phyloP scores from a whole-genome alignment of 768 basidiomycete genomes.

The Goffeauzyma gilvescens region DNA sequence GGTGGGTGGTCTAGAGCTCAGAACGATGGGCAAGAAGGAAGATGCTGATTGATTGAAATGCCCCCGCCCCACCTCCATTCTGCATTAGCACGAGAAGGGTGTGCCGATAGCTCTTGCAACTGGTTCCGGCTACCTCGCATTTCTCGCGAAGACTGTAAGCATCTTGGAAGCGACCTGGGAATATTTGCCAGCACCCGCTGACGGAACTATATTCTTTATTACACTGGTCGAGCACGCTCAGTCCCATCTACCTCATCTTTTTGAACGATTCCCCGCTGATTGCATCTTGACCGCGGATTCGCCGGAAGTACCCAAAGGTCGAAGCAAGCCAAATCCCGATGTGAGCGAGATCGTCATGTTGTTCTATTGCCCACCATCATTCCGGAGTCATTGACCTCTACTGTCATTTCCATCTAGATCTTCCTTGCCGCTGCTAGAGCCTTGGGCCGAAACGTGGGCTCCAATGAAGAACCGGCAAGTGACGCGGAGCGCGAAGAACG shows the following conservation, averaged over 20 bases:
- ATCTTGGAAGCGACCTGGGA: no score
- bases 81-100: constrained; percentile 24
- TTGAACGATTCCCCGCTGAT: constrained; percentile 22
- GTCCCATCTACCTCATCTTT: constrained; percentile 28
- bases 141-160: constrained; percentile 24
- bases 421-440: constrained; percentile 29
- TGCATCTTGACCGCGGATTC: constrained; percentile 28
- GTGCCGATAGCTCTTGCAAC: constrained; percentile 29
- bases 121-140: constrained; percentile 18
- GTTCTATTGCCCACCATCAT: not conserved
- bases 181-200: not conserved
- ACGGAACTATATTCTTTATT: not conserved
- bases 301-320: constrained; percentile 21
- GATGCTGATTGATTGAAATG: not conserved
- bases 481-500: constrained; percentile 19
- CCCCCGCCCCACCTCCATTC: not conserved
- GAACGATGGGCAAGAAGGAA: no score
- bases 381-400: not conserved
- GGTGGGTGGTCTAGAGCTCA: constrained; percentile 13
- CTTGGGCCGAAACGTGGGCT: constrained; percentile 24
- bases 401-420: constrained; percentile 8
- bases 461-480: constrained; percentile 16
- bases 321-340: constrained; percentile 29
- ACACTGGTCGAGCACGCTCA: no score
- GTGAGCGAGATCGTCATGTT: not conserved